phyloP scores from a whole-genome alignment of 1,284 basidiomycete species.

The Acaromyces ingoldii region DNA sequence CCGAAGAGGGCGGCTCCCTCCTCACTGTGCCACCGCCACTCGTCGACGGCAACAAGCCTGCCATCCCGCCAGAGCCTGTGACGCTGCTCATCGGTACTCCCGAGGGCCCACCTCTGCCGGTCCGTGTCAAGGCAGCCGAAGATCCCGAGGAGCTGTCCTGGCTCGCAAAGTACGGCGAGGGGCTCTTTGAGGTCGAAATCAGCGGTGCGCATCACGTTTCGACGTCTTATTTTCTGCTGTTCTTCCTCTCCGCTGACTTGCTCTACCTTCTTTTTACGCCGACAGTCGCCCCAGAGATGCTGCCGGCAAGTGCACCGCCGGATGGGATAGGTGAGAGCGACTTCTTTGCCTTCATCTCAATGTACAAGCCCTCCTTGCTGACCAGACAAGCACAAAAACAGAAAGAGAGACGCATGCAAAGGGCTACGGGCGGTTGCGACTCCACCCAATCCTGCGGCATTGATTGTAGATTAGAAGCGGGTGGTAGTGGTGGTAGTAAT shows the following conservation, averaged over 20 bases:
- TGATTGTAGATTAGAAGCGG: too few relatives aligned
- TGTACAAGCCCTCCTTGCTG: too few relatives aligned
- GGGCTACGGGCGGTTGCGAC: conserved; percentile 1
- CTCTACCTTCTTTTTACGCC: too few relatives aligned
- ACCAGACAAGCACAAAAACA: too few relatives aligned
- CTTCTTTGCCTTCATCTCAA: too few relatives aligned
- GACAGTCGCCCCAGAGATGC: neutral
- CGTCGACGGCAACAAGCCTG: neutral
- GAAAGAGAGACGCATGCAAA: neutral
- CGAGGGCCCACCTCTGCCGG: neutral
- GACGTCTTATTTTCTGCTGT: neutral
- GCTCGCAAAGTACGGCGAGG: conserved; percentile 25
- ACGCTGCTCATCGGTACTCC: conserved; percentile 7
- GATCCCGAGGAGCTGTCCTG: conserved; percentile 22
- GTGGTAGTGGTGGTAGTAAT: too few relatives aligned
- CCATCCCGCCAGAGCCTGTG: neutral
- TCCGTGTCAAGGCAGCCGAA: conserved; percentile 22
- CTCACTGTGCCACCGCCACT: neutral
- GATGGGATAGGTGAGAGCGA: conserved; percentile 8
- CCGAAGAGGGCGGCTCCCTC: neutral
- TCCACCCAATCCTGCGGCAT: conserved; percentile 1
- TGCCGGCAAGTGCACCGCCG: conserved; percentile 7
- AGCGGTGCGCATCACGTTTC: conserved; percentile 11
- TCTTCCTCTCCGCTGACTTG: neutral
- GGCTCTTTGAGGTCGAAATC: conserved; percentile 28